Evolutionary conservation across 371 early-diverging fungal genomes (phyloP), one percentile per base, ranked within the genome.

Genomic region (Mucor saturninus): DNA sequence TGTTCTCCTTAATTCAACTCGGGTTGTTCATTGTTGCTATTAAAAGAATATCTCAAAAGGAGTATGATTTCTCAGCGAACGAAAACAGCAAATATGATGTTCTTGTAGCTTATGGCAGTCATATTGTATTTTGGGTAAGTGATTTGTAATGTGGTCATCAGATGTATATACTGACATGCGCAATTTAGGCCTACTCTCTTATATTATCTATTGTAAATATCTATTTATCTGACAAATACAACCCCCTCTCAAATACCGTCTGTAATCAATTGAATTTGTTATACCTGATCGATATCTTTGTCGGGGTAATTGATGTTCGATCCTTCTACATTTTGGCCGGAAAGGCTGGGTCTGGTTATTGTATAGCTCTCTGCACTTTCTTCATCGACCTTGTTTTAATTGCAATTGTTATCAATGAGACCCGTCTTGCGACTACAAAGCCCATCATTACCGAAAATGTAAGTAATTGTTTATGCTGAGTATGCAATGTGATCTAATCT

Each of bases 361-460:
- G 49, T 7, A 40, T 71, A 32, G 54, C 74, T 21, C n/a, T 78
- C n/a, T 39, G 61, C 35, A 62, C 68, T 21, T 14, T 57, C 30
- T 14, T 21, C 8, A 15, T 73, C 10, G 57, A 49, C 2, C 35
- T 74, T 13, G 8, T 68, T 28, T 30, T 81, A 1, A n/a, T 76
- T 1, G 5, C 53, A 2, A 52, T 73, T 29, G 48, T 76, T 31
- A 67, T 72, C 29, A 68, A 74, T 54, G 81, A 81, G 56, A 58
- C 64, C 21, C 68, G 75, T n/a, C 49, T 59, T 51, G 64, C 72
- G 13, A 75, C 80, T 15, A 5, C 48, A 2, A 58, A 61, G 26
- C 66, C 73, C 3, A 52, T 80, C 6, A 48, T 75, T 42, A 57
- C 80, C 13, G 73, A 80, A 55, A 55, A 65, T 2, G 76, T 72